Base-by-base conservation (phyloP, 495 filamentous ascomycete genomes). In the Chaetomium cochliodes region DNA sequence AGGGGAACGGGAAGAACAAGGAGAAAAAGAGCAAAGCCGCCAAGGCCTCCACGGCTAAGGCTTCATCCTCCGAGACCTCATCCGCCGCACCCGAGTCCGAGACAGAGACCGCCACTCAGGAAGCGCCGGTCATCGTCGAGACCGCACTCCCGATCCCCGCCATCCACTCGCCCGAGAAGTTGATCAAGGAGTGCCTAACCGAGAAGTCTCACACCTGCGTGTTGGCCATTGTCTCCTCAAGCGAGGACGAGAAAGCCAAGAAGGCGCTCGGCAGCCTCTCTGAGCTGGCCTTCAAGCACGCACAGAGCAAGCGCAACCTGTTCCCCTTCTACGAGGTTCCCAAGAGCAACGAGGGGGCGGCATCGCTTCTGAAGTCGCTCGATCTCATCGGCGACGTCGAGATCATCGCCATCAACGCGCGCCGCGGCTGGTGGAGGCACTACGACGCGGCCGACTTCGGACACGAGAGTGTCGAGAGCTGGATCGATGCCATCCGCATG, bases 401-500 rank as follows among this genome's bases (percentile, higher is more conserved):
- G 67, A 71, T 98, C 44, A 78, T 98, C 42, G 92, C 92, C 12
- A 70, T 96, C 44, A 97, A 97, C 75, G 90, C 86, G 11, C 87
- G 91, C 67, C 82, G 92, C 42, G 86, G 86, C 25, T 98, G 94
- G 96, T 96, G 87, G 83, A 86, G 89, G 65, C 85, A 82, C 44
- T 96, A 88, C 69, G 77, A 81, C 42, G 77, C 79, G 5, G 76
- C 72, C 18, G 84, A 87, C 25, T 90, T 86, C 65, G 81, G 79
- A 13, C 72, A 82, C 37, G 80, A 81, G 39, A 81, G 82, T 12
- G 77, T 98, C 42, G 92, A 96, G 75, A 78, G 80, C 59, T 98
- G 92, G 92, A 82, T 98, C 65, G 94, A 98, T 73, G 84, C 83
- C 3, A 91, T 97, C 67, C 85, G 90, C 26, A 79, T 98, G 72